These are phyloP conservation scores for Cyclocybe cylindracea DNA, from an alignment of 768 basidiomycete genomes.

Conservation along the genomic window DNA sequence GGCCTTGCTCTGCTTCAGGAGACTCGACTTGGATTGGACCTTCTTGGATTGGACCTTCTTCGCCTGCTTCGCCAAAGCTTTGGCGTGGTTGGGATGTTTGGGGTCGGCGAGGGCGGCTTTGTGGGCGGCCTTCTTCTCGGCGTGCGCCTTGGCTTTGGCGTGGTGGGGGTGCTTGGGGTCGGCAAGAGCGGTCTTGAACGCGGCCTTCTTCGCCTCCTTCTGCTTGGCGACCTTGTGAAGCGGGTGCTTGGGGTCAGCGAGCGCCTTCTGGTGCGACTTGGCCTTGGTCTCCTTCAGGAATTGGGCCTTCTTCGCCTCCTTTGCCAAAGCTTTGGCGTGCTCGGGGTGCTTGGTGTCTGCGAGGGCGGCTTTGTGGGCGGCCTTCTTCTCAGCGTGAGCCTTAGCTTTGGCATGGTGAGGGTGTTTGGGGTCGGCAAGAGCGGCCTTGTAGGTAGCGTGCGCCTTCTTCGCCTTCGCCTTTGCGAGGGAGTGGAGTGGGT, in stretches of 20 bases:
- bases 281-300: neutral
- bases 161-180: slow-evolving; percentile 7
- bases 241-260: slow-evolving; percentile 4
- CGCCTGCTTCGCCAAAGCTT: neutral
- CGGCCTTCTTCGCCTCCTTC: no score
- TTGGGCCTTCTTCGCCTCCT: no score
- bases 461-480: neutral
- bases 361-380: no score
- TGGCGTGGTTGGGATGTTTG: slow-evolving; percentile 7
- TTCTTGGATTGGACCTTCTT: no score
- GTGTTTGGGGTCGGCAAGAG: slow-evolving; percentile 8
- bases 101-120: slow-evolving; percentile 10
- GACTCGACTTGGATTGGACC: no score
- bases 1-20: no score
- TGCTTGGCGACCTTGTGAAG: neutral
- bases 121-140: neutral
- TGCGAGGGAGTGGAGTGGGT: slow-evolving; percentile 2
- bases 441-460: slow-evolving; percentile 3
- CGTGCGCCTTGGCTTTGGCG: neutral
- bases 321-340: no score
- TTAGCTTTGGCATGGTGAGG: slow-evolving; percentile 8
- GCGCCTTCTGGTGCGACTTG: neutral
- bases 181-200: no score
- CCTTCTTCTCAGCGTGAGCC: no score
- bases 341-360: no score